phyloP scores from a whole-genome alignment of 176 grass and related monocot species.

The Bolboschoenus planiculmis region DNA sequence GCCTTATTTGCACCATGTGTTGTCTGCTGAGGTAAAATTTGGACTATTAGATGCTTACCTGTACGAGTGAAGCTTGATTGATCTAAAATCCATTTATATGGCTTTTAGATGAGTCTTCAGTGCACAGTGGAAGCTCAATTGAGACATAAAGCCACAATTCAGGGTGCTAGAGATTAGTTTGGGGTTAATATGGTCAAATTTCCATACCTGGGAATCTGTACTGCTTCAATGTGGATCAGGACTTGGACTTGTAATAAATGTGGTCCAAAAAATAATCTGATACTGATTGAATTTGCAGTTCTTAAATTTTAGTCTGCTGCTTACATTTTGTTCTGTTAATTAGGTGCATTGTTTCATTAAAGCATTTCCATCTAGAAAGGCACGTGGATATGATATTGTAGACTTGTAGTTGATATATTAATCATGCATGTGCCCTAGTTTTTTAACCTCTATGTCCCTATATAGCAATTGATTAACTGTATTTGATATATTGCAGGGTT shows the following conservation, averaged over 20 bases:
- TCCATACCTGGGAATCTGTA: not conserved
- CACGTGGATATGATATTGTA: slow-evolving; percentile 1
- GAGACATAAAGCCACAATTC: not conserved
- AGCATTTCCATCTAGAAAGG: not conserved
- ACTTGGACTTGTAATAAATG: not conserved
- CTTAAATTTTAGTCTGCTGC: not conserved
- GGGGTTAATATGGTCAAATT: not conserved
- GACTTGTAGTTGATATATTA: slow-evolving; percentile 4
- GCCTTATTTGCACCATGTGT: not conserved
- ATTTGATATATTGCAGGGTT: slow-evolving; percentile 48
- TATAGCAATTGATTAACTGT: slow-evolving; percentile 29
- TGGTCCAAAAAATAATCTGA: not conserved
- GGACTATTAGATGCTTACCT: not conserved
- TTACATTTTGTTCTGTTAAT: not conserved
- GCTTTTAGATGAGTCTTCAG: not conserved
- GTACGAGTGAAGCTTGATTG: not conserved
- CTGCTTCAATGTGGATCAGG: not conserved
- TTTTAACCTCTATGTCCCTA: not conserved
- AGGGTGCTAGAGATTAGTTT: not conserved
- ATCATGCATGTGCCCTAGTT: not conserved
- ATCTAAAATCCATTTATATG: not conserved
- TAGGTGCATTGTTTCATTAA: not conserved
- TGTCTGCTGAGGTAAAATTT: not conserved
- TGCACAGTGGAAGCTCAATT: not conserved
- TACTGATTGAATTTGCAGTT: not conserved